Conservation (phyloP, 1,284 basidiomycete species). For the Hortiboletus rubellus region DNA sequence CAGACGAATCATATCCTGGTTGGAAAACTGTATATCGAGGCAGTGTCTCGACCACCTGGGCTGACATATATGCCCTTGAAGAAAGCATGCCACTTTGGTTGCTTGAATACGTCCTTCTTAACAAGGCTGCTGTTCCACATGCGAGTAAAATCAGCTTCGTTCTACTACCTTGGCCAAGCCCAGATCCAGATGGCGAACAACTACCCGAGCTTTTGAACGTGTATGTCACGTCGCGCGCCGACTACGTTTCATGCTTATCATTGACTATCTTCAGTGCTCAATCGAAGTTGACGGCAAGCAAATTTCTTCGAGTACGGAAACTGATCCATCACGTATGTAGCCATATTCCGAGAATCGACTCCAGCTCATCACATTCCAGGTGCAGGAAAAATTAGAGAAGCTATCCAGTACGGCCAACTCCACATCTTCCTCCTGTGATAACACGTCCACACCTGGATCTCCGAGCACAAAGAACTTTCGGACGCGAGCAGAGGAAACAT, state of each 20-base stretch:
- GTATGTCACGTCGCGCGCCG: constrained; percentile 4
- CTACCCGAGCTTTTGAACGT: constrained; percentile 73
- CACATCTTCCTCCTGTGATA: constrained; percentile 35
- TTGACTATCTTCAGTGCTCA: constrained; percentile 51
- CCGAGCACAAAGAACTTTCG: constrained; percentile 26
- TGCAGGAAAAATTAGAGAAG: constrained; percentile 85
- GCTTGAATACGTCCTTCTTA: constrained; percentile 80
- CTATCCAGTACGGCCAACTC: constrained; percentile 32
- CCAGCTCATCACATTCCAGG: constrained; percentile 43
- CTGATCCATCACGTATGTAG: constrained; percentile 74
- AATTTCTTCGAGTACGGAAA: constrained; percentile 84
- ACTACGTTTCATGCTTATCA: constrained; percentile 12
- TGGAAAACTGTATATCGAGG: constrained; percentile 83
- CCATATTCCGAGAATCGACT: neutral
- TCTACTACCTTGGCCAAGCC: constrained; percentile 72
- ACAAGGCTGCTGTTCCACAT: constrained; percentile 53
- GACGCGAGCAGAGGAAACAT: constrained; percentile 65
- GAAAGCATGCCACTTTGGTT: constrained; percentile 85
- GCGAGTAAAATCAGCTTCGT: constrained; percentile 84
- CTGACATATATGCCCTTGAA: constrained; percentile 73
- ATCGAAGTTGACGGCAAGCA: constrained; percentile 85
- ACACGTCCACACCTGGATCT: constrained; percentile 41
- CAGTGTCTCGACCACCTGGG: constrained; percentile 59
- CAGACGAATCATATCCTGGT: constrained; percentile 79
- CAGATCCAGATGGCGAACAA: constrained; percentile 53